phyloP scores from a whole-genome alignment of 176 grass and related monocot species.

The sorghum (Sorghum bicolor) region DNA sequence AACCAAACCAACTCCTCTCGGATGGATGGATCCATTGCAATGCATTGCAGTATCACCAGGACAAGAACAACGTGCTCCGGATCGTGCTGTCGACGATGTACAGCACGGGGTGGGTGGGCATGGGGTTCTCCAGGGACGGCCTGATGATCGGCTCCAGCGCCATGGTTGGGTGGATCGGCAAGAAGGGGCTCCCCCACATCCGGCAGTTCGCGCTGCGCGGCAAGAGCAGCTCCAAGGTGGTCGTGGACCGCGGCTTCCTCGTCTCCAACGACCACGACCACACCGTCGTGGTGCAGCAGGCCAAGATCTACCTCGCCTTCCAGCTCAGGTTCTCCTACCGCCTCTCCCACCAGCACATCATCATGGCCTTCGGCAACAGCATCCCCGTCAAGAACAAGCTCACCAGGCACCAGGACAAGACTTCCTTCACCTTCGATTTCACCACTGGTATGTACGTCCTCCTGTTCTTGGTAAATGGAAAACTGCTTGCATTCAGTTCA shows the following conservation, averaged over 20 bases:
- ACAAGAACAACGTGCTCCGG: slow-evolving; percentile 76
- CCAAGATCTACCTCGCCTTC: slow-evolving; percentile 87
- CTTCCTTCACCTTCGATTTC: slow-evolving; percentile 83
- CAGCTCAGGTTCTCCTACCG: slow-evolving; percentile 53
- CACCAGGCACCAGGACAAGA: slow-evolving; percentile 61
- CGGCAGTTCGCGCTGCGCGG: slow-evolving; percentile 60
- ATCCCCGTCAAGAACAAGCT: slow-evolving; percentile 67
- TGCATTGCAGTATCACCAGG: slow-evolving; percentile 61
- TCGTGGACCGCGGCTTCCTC: slow-evolving; percentile 60
- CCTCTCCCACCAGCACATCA: slow-evolving; percentile 65
- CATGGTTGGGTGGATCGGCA: slow-evolving; percentile 86
- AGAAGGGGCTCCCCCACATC: slow-evolving; percentile 65
- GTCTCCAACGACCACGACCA: slow-evolving; percentile 59
- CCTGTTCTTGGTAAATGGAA: no score
- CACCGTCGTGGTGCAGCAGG: slow-evolving; percentile 64
- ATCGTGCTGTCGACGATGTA: slow-evolving; percentile 72
- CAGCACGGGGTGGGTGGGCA: slow-evolving; percentile 91
- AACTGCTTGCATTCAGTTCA: background rate
- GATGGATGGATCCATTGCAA: background rate
- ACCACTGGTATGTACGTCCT: slow-evolving; percentile 50
- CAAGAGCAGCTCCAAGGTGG: slow-evolving; percentile 50
- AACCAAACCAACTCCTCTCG: background rate
- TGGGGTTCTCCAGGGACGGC: slow-evolving; percentile 83
- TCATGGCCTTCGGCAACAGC: slow-evolving; percentile 58
- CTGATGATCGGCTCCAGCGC: slow-evolving; percentile 90